These are phyloP conservation scores for Scleroderma bovista DNA, from an alignment of 768 basidiomycete species.

Conservation along the genomic window DNA sequence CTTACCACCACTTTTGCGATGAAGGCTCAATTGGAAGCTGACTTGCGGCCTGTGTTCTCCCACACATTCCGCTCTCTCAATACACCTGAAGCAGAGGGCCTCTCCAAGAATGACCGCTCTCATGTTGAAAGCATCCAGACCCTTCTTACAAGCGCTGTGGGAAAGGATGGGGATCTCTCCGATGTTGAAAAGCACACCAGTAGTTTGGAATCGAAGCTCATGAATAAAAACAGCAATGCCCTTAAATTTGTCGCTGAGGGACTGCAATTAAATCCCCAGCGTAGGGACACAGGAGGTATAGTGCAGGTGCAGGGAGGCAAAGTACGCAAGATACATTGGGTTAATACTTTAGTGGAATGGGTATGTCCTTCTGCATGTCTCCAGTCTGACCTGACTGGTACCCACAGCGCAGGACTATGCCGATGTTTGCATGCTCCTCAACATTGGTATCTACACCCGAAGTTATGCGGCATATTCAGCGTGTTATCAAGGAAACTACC, in stretches of 20 bases:
- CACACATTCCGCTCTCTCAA: too few relatives aligned
- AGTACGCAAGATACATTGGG: background rate
- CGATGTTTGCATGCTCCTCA: background rate
- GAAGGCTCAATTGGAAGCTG: too few relatives aligned
- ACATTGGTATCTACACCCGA: background rate
- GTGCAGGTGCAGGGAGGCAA: too few relatives aligned
- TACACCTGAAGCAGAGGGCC: too few relatives aligned
- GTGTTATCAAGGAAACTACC: slow-evolving; percentile 1
- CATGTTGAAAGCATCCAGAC: background rate
- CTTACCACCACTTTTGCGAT: background rate
- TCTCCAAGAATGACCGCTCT: background rate
- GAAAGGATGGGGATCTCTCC: too few relatives aligned
- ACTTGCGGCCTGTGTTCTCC: too few relatives aligned
- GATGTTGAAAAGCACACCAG: too few relatives aligned
- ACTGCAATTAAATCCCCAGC: background rate
- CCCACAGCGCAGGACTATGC: background rate
- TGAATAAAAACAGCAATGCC: background rate
- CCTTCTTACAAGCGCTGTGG: background rate
- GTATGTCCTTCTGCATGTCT: too few relatives aligned
- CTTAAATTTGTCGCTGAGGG: background rate
- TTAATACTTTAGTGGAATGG: background rate
- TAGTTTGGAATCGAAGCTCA: background rate
- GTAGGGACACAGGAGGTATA: too few relatives aligned
- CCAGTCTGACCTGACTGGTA: background rate
- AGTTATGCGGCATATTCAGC: background rate